These are phyloP conservation scores for Cinchona pubescens DNA, from an alignment of 257 asterid species.

Conservation along the genomic window DNA sequence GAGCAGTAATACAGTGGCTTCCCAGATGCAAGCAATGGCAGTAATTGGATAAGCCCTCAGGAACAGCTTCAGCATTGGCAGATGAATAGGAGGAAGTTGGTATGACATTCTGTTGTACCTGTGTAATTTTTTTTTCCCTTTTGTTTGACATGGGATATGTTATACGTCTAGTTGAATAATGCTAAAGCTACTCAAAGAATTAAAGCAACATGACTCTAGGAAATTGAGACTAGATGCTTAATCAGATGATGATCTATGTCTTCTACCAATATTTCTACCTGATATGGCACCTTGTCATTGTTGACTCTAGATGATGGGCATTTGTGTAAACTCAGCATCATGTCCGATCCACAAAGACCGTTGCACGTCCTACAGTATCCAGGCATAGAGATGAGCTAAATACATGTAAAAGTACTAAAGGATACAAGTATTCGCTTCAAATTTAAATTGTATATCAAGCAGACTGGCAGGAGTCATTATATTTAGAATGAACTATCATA, in stretches of 20 bases:
- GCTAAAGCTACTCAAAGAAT: neutral
- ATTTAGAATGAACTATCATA: neutral
- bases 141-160: neutral
- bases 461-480: neutral
- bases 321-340: neutral
- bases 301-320: no score
- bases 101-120: slow-evolving; percentile 23
- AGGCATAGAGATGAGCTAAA: neutral
- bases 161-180: neutral
- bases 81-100: slow-evolving; percentile 62
- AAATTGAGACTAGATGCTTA: neutral
- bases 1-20: slow-evolving; percentile 44
- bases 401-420: neutral
- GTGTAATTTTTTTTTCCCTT: neutral
- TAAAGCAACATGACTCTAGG: neutral
- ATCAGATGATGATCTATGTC: neutral
- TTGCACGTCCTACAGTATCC: neutral
- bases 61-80: slow-evolving; percentile 68
- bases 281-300: neutral
- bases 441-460: neutral
- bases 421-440: neutral
- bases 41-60: slow-evolving; percentile 48
- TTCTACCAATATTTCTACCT: neutral
- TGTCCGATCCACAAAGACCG: neutral
- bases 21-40: slow-evolving; percentile 41